Evolutionary conservation across 2,329 filamentous ascomycete genomes (phyloP).

Genomic region (Phoma sp.): DNA sequence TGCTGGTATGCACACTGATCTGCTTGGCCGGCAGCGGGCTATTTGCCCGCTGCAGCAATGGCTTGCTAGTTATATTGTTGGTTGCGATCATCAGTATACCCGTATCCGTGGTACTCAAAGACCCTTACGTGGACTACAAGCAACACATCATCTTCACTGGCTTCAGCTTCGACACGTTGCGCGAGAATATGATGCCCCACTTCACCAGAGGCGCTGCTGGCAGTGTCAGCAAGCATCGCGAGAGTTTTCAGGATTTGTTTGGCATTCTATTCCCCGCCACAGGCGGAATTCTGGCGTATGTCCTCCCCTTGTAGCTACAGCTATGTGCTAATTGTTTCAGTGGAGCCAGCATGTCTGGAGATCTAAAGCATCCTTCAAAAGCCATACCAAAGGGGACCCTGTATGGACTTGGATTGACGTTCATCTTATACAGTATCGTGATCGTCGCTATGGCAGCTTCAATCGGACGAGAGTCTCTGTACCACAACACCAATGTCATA

Average conservation of each 20-base stretch:
- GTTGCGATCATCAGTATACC: constrained; percentile 83
- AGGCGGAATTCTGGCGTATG: constrained; percentile 65
- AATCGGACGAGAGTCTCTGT: constrained; percentile 75
- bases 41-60: constrained; percentile 82
- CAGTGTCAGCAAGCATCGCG: constrained; percentile 67
- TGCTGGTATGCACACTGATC: constrained; percentile 75
- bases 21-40: constrained; percentile 81
- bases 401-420: constrained; percentile 77
- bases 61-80: constrained; percentile 73
- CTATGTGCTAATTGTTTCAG: constrained; percentile 53
- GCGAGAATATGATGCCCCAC: constrained; percentile 74
- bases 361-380: constrained; percentile 81
- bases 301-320: constrained; percentile 7
- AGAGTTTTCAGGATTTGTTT: constrained; percentile 82
- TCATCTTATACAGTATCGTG: constrained; percentile 77
- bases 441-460: constrained; percentile 80
- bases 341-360: constrained; percentile 90
- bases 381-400: constrained; percentile 86
- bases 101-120: constrained; percentile 72
- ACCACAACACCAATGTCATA: constrained; percentile 79
- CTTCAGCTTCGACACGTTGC: constrained; percentile 72
- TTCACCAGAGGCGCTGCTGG: constrained; percentile 69
- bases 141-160: constrained; percentile 80
- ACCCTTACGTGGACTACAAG: constrained; percentile 70
- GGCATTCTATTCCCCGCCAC: constrained; percentile 83